A percentile compares a stretch with the other conserved stretches of the same genome.
phyloP scores from a whole-genome alignment of 108 stramenopile species.

The Fragilaria radians region DNA sequence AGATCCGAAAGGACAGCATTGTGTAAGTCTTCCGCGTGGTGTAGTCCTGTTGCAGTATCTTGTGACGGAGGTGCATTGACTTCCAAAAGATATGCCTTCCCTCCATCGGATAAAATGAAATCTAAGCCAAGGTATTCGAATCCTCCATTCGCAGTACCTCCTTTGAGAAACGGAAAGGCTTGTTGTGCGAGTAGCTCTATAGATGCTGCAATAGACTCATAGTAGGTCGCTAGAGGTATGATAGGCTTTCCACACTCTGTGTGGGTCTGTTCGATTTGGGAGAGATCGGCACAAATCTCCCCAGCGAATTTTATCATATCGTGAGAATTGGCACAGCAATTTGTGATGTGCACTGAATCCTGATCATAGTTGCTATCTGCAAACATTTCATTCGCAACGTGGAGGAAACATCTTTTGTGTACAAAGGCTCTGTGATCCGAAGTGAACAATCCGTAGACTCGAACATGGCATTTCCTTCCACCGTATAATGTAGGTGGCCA shows the following conservation, averaged over 20 bases:
- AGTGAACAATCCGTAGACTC: constrained; percentile 67
- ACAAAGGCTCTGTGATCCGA: constrained; percentile 65
- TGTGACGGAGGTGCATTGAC: constrained; percentile 85
- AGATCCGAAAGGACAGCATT: constrained; percentile 72
- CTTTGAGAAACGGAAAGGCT: constrained; percentile 43
- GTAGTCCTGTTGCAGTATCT: constrained; percentile 78
- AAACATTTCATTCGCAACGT: constrained; percentile 80
- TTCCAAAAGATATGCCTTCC: constrained; percentile 65
- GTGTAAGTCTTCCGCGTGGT: constrained; percentile 72
- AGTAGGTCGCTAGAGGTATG: constrained; percentile 49
- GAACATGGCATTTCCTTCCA: constrained; percentile 71
- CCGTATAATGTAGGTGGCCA: constrained; percentile 70
- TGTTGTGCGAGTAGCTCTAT: constrained; percentile 40
- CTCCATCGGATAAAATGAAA: constrained; percentile 41
- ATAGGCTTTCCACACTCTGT: constrained; percentile 12
- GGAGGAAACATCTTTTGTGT: constrained; percentile 65
- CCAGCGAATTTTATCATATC: constrained; percentile 66
- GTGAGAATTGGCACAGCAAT: constrained; percentile 84
- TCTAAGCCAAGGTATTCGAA: constrained; percentile 86
- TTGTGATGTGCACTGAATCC: constrained; percentile 73
- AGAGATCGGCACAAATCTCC: constrained; percentile 74
- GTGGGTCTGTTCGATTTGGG: background rate
- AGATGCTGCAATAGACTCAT: constrained; percentile 58
- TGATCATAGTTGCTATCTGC: constrained; percentile 8
- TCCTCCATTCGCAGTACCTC: constrained; percentile 71